Percentiles rank a stretch among this genome's conserved stretches.
Conservation (phyloP, 306 rosid species). For the Gastrolobium villosum region DNA sequence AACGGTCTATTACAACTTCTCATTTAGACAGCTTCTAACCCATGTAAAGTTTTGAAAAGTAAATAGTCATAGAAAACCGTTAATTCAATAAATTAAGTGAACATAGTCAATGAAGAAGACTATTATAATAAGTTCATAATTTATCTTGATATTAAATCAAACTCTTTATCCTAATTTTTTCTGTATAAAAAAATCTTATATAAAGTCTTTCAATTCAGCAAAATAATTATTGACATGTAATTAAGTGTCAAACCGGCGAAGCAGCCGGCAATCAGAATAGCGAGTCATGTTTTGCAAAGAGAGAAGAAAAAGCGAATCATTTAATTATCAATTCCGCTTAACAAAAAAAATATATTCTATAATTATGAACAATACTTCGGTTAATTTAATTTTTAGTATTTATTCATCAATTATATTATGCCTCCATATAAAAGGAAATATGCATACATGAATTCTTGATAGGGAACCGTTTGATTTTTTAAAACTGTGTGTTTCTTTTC, state of each 20-base stretch:
- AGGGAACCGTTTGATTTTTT: not conserved
- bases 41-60: not conserved
- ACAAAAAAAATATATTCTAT: conserved; percentile 2
- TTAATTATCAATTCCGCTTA: not conserved
- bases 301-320: not conserved
- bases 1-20: not conserved
- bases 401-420: not conserved
- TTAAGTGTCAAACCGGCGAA: no score
- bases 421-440: not conserved
- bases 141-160: no score
- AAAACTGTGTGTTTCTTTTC: conserved; percentile 31
- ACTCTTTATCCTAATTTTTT: no score
- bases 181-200: no score
- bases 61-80: conserved; percentile 11
- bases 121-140: no score
- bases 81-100: not conserved
- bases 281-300: not conserved
- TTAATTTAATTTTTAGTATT: conserved; percentile 18
- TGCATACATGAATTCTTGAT: not conserved
- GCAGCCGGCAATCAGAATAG: not conserved
- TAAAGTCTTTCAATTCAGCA: no score
- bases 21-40: conserved; percentile 5
- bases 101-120: no score
- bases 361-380: not conserved
- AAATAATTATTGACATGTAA: no score